Evolutionary conservation across 1,139 yeast genomes (phyloP), one percentile per base, ranked within the genome.

Genomic region (Geotrichum restrictum): DNA sequence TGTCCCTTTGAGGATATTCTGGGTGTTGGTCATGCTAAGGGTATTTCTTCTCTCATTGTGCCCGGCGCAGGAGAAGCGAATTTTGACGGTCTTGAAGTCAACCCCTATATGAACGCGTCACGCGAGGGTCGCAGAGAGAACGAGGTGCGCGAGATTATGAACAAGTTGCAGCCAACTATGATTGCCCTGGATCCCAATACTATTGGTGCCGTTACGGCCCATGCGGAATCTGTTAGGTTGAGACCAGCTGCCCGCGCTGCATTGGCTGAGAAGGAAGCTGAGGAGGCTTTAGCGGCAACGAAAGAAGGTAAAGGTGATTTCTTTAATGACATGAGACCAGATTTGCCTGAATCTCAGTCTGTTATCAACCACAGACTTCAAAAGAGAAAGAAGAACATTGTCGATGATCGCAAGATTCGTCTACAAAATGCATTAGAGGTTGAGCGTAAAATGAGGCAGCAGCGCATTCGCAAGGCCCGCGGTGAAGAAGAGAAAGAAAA

Each of bases 41-140:
- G 98, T 22, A 77, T 89, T 52, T 80, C 85, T 24, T 85, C 94
- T 21, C 64, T 94, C 54, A 85, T 94, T 60, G 79, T 93, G 54
- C 98, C 99, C 37, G 99, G 99, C 38, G 76, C 98, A 48, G 99
- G 98, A 74, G 98, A 94, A 72, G 97, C 98, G 57, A 94, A 94
- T 72, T 91, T 80, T 67, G 99, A 94, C 74, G 91, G 98, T 1
- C 73, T 89, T 65, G 98, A 94, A 70, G 72, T 84, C 63, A 94
- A 94, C 70, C 98, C 98, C 57, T 94, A 78, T 72, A 96, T 88
- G 71, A 80, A 94, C 21, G 83, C 89, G 47, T 67, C 74, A 6
- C 64, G 68, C 48, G 85, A 88, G 68, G 97, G 91, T 71, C 84
- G 98, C 75, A 95, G 93, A 70, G 95, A 93, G 73, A 79, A 80